Base-by-base conservation (phyloP, 2,329 filamentous ascomycete species). In the Xylariaceae sp. region DNA sequence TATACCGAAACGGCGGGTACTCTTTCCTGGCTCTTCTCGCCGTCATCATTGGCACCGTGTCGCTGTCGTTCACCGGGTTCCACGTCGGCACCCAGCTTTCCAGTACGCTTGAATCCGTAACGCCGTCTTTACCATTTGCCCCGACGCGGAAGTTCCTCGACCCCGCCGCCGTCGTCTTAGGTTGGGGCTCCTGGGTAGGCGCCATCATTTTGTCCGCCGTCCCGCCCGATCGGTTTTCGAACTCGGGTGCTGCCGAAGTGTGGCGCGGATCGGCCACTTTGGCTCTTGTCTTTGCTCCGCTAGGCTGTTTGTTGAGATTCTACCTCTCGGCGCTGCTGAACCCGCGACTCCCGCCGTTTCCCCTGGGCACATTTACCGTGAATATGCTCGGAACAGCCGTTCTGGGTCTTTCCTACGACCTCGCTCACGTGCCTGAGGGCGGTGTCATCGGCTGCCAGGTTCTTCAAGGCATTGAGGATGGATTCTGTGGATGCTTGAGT, bases 201-300 rank as follows among this genome's bases (percentile, higher is more conserved):
- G 84, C 88, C 1, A 64, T 93, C 2, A 63, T 93, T 20, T 71
- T 96, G 45, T 75, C 80, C 29, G 78, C 86, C 39, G 80, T 85
- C 54, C 87, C 89, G 0, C 88, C 88, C 0, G 75, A 84, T 53
- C 61, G 67, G 14, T 57, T 53, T 36, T 44, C 47, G 37, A 66
- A 73, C 33, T 57, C 66, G 3, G 55, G 56, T 1, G 61, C 60
- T 4, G 60, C 67, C 2, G 75, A 86, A 33, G 67, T 67, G 16
- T 95, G 90, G 91, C 86, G 91, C 32, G 84, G 86, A 2, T 70
- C 83, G 37, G 85, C 79, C 0, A 69, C 88, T 1, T 92, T 95
- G 56, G 79, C 89, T 0, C 72, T 93, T 21, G 82, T 90, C 2
- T 93, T 96, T 57, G 86, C 89, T 1, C 92, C 92, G 0, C 55